Evolutionary conservation across 148 eudicot species (phyloP).

Genomic region (Silene latifolia): DNA sequence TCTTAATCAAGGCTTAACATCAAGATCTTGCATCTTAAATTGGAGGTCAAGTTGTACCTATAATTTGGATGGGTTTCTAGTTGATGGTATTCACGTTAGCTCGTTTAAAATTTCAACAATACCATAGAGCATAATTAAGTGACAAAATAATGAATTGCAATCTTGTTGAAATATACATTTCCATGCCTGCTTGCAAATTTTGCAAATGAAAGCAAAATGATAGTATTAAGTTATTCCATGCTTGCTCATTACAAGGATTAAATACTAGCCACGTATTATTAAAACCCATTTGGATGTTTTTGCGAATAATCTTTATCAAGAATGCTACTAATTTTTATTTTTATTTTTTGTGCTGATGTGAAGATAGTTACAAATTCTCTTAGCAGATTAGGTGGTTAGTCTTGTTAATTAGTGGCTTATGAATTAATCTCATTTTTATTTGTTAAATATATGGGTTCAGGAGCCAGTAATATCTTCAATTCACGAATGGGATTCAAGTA

Average conservation of each 20-base stretch:
- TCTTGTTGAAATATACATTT: not conserved
- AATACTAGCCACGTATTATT: not conserved
- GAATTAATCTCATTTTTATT: not conserved
- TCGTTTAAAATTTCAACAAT: not conserved
- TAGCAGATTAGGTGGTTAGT: not conserved
- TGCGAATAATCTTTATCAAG: not conserved
- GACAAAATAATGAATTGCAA: not conserved
- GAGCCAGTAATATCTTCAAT: constrained; percentile 50
- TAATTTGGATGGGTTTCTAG: not conserved
- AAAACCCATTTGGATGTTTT: not conserved
- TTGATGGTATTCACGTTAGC: not conserved
- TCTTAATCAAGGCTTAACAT: not conserved
- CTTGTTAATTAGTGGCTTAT: not conserved
- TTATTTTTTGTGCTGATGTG: not conserved
- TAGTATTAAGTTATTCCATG: not conserved
- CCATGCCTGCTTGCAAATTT: not conserved
- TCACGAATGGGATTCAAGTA: constrained; percentile 43
- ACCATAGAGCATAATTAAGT: not conserved
- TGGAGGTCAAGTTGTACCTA: not conserved
- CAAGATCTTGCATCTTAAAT: not conserved
- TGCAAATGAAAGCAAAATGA: not conserved
- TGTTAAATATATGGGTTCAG: constrained; percentile 32
- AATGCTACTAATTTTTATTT: not conserved
- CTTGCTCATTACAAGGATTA: not conserved
- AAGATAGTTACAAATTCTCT: not conserved